Base-by-base conservation (phyloP, 108 stramenopile species). In the Cyclotella kingstonii region DNA sequence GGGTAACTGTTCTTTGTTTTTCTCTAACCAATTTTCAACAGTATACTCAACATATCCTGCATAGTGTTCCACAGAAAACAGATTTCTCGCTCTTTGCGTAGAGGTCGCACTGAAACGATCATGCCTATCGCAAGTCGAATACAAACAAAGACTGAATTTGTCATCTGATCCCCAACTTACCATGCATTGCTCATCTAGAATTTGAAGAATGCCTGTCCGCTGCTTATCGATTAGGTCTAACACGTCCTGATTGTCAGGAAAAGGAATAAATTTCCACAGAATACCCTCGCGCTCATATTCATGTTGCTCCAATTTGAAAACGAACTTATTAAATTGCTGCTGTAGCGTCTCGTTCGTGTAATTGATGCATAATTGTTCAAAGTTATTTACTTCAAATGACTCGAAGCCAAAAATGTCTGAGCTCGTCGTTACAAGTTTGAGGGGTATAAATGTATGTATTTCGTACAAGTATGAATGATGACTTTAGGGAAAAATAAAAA, bases 321-420 rank as follows among this genome's bases (percentile, higher is more conserved):
- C 86, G 54, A 90, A 94, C 48, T 84, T 76, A 51, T 95, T 95
- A 81, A 95, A 99, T 64, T 95, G 95, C 65, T 97, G 84, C 60
- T 98, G 97, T 22, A 98, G 79, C 36, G 92, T 88, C 62, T 98
- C 97, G 59, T 98, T 98, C 18, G 91, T 86, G 59, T 92, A 96
- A 70, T 98, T 98, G 81, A 98, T 96, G 58, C 95, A 94, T 21
- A 97, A 76, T 66, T 97, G 96, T 64, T 97, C 95, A 60, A 96
- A 96, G 26, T 83, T 77, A 85, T 99, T 99, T 28, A 69, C 68
- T 10, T 83, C 75, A 59, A 99, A 96, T 30, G 85, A 70, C 81
- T 99, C 98, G 68, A 99, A 99, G 14, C 98, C 97, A 73, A 96
- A 99, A 41, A 99, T 99, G 52, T 99, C 98, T 56, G 11, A 36